Evolutionary conservation across 2,329 filamentous ascomycete genomes (phyloP).

Genomic region (Scedosporium minutisporum): DNA sequence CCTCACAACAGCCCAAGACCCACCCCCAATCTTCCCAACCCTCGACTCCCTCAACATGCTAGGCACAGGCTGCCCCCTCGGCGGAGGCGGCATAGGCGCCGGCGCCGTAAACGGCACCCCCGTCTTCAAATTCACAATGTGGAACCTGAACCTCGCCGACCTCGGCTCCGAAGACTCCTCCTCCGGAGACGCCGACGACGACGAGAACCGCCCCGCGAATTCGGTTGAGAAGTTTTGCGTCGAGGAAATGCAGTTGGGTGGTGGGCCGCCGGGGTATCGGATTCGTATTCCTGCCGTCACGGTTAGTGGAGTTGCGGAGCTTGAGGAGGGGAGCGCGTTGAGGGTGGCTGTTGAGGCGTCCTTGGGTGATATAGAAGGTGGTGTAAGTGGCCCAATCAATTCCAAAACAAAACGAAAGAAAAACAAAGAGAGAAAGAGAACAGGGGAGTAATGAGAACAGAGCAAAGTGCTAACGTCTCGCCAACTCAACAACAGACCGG

Average conservation of each 20-base stretch:
- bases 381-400: neutral
- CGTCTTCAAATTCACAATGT: conserved; percentile 3
- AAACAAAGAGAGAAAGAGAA: neutral
- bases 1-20: neutral
- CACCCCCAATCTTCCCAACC: conserved; percentile 1
- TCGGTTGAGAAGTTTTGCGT: conserved; percentile 2
- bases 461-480: neutral
- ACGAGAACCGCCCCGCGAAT: neutral
- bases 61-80: conserved; percentile 4
- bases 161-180: neutral
- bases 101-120: conserved; percentile 4
- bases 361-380: neutral
- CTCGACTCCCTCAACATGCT: conserved; percentile 4
- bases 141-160: conserved; percentile 2
- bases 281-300: neutral
- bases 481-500: neutral
- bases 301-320: neutral
- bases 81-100: neutral
- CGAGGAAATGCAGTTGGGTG: neutral
- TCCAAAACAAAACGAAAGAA: neutral
- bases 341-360: neutral
- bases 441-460: too few species aligned
- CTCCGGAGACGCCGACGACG: neutral
- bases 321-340: conserved; percentile 1
- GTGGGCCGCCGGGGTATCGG: neutral